phyloP scores from a whole-genome alignment of 352 stramenopile genomes.

The Pythium brachiatum region DNA sequence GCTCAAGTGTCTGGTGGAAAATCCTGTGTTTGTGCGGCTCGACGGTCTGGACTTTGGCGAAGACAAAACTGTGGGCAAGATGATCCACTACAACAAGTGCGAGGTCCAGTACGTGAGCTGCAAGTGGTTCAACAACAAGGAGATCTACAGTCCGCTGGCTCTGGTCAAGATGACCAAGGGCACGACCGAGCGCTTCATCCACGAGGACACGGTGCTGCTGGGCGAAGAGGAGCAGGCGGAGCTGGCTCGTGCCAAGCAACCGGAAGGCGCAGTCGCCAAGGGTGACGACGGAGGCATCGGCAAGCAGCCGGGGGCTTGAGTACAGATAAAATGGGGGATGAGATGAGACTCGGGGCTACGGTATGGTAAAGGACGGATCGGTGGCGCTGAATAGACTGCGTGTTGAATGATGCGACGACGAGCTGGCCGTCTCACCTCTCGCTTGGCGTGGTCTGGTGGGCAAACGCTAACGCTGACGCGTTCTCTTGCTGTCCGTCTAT shows the following conservation, averaged over 20 bases:
- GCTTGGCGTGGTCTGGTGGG: too few species aligned
- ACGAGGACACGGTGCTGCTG: slow-evolving; percentile 55
- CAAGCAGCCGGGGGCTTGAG: slow-evolving; percentile 5
- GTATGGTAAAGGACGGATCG: too few species aligned
- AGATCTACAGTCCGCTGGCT: slow-evolving; percentile 67
- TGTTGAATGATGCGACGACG: background rate
- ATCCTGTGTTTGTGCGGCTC: slow-evolving; percentile 57
- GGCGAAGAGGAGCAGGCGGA: slow-evolving; percentile 34
- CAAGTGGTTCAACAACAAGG: slow-evolving; percentile 86
- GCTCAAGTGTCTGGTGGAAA: slow-evolving; percentile 61
- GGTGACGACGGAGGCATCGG: slow-evolving; percentile 11
- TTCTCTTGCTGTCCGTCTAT: background rate
- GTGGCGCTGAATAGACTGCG: background rate
- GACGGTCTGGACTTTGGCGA: slow-evolving; percentile 71
- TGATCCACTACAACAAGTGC: slow-evolving; percentile 81
- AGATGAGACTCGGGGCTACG: too few species aligned
- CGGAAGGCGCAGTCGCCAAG: slow-evolving; percentile 1
- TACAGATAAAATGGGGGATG: background rate
- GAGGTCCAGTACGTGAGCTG: slow-evolving; percentile 78
- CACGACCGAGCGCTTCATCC: slow-evolving; percentile 44
- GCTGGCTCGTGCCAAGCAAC: slow-evolving; percentile 14
- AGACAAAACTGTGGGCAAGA: slow-evolving; percentile 80
- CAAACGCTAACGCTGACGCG: too few species aligned
- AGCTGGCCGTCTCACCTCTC: background rate
- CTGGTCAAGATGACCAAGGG: slow-evolving; percentile 72